Evolutionary conservation across 2,329 filamentous ascomycete genomes (phyloP), one percentile per base, ranked within the genome.

Genomic region (Cryoendolithus antarcticus): DNA sequence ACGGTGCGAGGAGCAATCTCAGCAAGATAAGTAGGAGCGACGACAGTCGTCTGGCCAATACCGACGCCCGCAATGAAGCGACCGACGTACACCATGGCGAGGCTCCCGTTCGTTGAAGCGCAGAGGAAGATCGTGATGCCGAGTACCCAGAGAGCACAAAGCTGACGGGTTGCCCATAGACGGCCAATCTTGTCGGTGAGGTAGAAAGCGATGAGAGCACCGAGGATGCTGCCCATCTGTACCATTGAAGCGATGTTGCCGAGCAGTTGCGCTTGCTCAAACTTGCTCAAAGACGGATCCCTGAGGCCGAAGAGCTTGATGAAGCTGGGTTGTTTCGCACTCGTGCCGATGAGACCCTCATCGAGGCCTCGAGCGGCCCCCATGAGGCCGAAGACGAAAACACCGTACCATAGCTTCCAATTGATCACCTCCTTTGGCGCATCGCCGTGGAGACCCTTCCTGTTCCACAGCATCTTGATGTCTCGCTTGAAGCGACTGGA

Each of bases 201-300:
- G 40, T 47, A 49, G 41, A 56, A 56, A 4, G 70, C 70, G 47
- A 80, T 69, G 27, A 84, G 65, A 24, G 81, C 79, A 32, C 82
- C 82, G 3, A 67, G 76, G 24, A 88, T 80, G 15, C 75, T 82
- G 15, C 82, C 82, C 51, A 86, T 75, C 60, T 86, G 82, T 0
- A 88, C 82, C 82, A 88, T 88, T 35, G 80, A 74, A 2, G 81
- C 80, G 40, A 88, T 80, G 58, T 88, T 88, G n/a, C 46, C 49
- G 9, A 55, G 45, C 6, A 49, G 45, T 32, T 82, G 77, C 62
- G 80, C 77, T 56, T 82, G 77, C 44, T 80, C 77, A 6, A 27
- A 31, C 54, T 71, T 64, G 3, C 69, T 63, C 0, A 59, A 50
- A 34, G 60, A 64, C 51, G 77, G 76, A 2, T 66, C 63, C 4